Base-by-base conservation (phyloP, 192 early-diverging fungal genomes). In the Coemansia sp. region DNA sequence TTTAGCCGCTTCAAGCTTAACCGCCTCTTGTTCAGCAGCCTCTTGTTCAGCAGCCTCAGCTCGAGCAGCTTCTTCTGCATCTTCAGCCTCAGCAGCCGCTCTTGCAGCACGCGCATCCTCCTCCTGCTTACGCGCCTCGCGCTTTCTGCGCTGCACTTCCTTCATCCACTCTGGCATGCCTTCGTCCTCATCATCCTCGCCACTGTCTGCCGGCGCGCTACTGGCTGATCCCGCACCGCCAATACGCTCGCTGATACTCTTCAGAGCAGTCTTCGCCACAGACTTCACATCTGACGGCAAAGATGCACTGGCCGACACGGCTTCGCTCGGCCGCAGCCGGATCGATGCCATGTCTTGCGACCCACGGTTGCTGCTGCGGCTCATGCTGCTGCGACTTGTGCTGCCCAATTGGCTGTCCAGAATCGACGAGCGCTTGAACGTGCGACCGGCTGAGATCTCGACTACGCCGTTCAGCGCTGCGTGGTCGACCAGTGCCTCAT, bases 71-170 rank as follows among this genome's bases (percentile, higher is more conserved):
- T 56, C 55, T 7, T 36, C 49, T 12, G 53, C 51, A 3, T 53
- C 52, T 0, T 51, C 59, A 12, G 66, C 66, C 5, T 56, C 60
- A 4, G 51, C 60, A 42, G 67, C 67, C 7, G 56, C 61, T 21
- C 56, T 31, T 11, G 60, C 56, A 3, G 67, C 67, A 9, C 20
- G 51, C 15, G 50, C 61, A 3, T 46, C 58, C 52, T 73, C 67
- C 38, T 70, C 67, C 48, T 63, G 65, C 28, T 79, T 64, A 25
- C 38, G 56, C 10, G 70, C 67, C 42, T 70, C 76, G 36, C 61
- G 76, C 68, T 73, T 79, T 3, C 71, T 63, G 40, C 71, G 64
- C 68, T 79, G 76, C n/a, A 74, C 76, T 49, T 79, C 76, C 64
- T 70, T 64, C 44, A 79, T 65, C 76, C 76, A 79, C 55, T 58